Percentiles rank a stretch among this genome's conserved stretches.
phyloP scores from a whole-genome alignment of 805 yeast genomes.

The Wickerhamiella slavikovae region DNA sequence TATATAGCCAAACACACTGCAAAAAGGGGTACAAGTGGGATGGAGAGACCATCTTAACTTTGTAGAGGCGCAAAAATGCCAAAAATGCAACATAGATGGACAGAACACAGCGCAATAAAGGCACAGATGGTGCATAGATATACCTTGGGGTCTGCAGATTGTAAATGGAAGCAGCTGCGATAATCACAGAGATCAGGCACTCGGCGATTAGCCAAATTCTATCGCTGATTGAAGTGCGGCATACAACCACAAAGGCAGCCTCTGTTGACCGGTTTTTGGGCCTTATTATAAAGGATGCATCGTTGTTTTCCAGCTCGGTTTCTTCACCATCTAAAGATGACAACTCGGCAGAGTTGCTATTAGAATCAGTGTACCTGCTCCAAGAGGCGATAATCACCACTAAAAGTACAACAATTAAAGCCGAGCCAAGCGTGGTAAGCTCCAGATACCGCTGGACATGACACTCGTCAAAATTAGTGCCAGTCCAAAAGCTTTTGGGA shows the following conservation, averaged over 20 bases:
- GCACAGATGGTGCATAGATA: not conserved
- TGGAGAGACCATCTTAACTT: slow-evolving; percentile 1
- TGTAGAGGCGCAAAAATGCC: slow-evolving; percentile 6
- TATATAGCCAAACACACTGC: slow-evolving; percentile 10
- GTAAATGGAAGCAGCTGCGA: not conserved
- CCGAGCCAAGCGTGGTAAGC: too few species aligned
- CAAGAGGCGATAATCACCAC: too few species aligned
- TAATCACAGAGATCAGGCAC: slow-evolving; percentile 4
- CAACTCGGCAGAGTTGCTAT: too few species aligned
- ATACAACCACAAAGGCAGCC: slow-evolving; percentile 7
- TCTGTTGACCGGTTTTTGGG: slow-evolving; percentile 8
- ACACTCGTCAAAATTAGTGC: too few species aligned
- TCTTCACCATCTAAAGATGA: not conserved
- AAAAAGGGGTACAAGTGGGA: slow-evolving; percentile 9
- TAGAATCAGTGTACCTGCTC: too few species aligned
- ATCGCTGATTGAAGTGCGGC: slow-evolving; percentile 8
- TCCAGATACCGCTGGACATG: too few species aligned
- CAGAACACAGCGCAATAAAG: slow-evolving; percentile 1
- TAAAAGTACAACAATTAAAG: too few species aligned
- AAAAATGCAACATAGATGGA: slow-evolving; percentile 3
- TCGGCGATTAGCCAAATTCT: slow-evolving; percentile 8
- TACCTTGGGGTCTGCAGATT: not conserved
- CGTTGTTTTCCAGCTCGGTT: too few species aligned
- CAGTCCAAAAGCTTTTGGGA: too few species aligned
- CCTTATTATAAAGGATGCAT: not conserved